A percentile compares a stretch with the other conserved stretches of the same genome.
Conservation (phyloP, 1,139 yeast genomes). For the Pichia sp. region DNA sequence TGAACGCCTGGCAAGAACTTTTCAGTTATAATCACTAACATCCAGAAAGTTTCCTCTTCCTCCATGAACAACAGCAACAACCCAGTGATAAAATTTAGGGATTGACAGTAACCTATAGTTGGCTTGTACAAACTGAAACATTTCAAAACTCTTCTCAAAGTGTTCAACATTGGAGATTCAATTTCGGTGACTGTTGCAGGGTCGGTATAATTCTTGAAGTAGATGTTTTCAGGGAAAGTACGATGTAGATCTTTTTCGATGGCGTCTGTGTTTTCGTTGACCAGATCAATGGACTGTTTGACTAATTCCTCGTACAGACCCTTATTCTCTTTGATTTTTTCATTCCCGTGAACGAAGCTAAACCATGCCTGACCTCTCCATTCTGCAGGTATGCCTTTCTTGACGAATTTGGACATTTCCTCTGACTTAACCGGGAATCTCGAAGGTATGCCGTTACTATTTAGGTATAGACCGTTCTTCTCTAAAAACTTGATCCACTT, state of each 20-base stretch:
- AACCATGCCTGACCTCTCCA: conserved; percentile 99
- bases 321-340: conserved; percentile 58
- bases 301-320: conserved; percentile 73
- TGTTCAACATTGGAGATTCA: conserved; percentile 58
- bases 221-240: conserved; percentile 88
- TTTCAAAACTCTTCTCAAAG: conserved; percentile 73
- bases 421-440: conserved; percentile 84
- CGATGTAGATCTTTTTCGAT: conserved; percentile 90
- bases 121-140: conserved; percentile 88
- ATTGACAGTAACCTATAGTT: conserved; percentile 91
- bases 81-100: conserved; percentile 88
- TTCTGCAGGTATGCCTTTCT: conserved; percentile 93
- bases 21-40: conserved; percentile 87
- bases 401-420: conserved; percentile 72
- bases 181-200: neutral
- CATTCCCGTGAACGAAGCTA: conserved; percentile 89
- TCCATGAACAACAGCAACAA: conserved; percentile 74
- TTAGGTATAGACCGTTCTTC: conserved; percentile 54
- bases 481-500: conserved; percentile 72
- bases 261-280: conserved; percentile 66
- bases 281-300: conserved; percentile 46
- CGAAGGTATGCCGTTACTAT: conserved; percentile 28
- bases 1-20: conserved; percentile 87
- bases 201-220: conserved; percentile 43
- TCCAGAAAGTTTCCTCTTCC: conserved; percentile 97